Base-by-base conservation (phyloP, 768 basidiomycete genomes). In the Kwoniella shandongensis region DNA sequence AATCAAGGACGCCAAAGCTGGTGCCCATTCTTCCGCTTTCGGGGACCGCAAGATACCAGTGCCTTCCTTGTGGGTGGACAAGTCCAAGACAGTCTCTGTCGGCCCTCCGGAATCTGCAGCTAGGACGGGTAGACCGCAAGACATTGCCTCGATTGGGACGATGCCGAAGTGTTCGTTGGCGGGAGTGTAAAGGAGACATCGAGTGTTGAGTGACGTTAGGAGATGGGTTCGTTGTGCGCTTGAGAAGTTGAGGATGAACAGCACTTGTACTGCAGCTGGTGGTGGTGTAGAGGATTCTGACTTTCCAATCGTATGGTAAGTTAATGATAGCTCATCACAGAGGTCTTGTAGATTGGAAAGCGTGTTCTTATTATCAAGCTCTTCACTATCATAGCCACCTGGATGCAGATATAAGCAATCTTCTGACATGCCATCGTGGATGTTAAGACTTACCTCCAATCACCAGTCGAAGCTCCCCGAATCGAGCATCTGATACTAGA, bases 121-220 rank as follows among this genome's bases (percentile, higher is more conserved):
- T 18, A 99, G 78, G 1, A 98, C 87, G 0, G 93, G 91, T 0
- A 98, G 75, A 2, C 91, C 90, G 44, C 88, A 92, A 7, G 85
- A 82, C 91, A 97, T 97, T 0, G 85, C 92, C 75, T 99, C 94
- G 2, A 97, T 83, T 1, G 96, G 94, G 0, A 87, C 93, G 64
- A 99, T 97, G 1, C 94, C 96, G 74, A 98, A 96, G 74, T 99
- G 94, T 69, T 99, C 94, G 75, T 94, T 94, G 7, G 83, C 79
- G 0, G 94, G 96, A 0, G 94, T 99, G 74, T 99, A 99, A 6
- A 99, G 81, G 0, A 98, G 80, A 0, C 84, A 88, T 15, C 84
- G 76, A 0, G 90, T 89, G 4, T 81, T 82, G 0, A 83, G 74
- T 4, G 84, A 81, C 12, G 78, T 83, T 35, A 99, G 84, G 1